A percentile compares a stretch with the other conserved stretches of the same genome.
These are phyloP conservation scores for Isabelozyma pseudorhagii DNA, from an alignment of 805 yeast genomes.

Conservation along the genomic window DNA sequence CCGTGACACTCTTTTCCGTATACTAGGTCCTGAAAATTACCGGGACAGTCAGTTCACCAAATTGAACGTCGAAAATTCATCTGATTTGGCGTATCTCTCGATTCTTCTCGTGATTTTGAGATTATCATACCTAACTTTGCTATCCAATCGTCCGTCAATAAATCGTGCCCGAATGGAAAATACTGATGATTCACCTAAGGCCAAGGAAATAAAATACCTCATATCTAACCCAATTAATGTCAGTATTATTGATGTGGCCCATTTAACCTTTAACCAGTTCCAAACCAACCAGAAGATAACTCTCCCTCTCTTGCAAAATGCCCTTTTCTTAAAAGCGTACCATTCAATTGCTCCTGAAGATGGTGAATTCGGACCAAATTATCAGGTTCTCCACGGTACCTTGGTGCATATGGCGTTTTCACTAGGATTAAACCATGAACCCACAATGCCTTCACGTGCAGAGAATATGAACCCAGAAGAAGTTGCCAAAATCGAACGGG, in stretches of 20 bases:
- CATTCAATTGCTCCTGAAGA: conserved; percentile 56
- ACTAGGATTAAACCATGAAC: conserved; percentile 47
- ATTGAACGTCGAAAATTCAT: conserved; percentile 23
- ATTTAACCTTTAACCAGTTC: conserved; percentile 49
- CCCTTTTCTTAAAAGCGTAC: conserved; percentile 53
- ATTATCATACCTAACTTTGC: conserved; percentile 31
- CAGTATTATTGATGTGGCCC: conserved; percentile 42
- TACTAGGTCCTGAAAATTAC: conserved; percentile 37
- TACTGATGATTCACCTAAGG: conserved; percentile 12
- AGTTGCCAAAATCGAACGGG: conserved; percentile 13
- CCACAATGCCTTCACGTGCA: conserved; percentile 31
- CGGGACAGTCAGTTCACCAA: conserved; percentile 13
- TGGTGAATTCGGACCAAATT: conserved; percentile 32
- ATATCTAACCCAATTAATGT: conserved; percentile 38
- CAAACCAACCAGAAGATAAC: conserved; percentile 43
- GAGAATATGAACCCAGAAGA: conserved; percentile 13
- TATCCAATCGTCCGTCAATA: conserved; percentile 14
- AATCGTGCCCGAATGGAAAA: conserved; percentile 14
- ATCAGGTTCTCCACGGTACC: conserved; percentile 19
- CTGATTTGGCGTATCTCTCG: conserved; percentile 31
- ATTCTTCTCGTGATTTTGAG: conserved; percentile 33
- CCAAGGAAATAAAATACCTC: conserved; percentile 25
- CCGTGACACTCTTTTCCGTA: conserved; percentile 32
- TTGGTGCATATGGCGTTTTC: conserved; percentile 44
- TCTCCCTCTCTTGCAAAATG: conserved; percentile 55